Percentiles rank a stretch among this genome's conserved stretches.
These are phyloP conservation scores for Hypoxylon lenormandii DNA, from an alignment of 495 filamentous ascomycete species.

Conservation along the genomic window DNA sequence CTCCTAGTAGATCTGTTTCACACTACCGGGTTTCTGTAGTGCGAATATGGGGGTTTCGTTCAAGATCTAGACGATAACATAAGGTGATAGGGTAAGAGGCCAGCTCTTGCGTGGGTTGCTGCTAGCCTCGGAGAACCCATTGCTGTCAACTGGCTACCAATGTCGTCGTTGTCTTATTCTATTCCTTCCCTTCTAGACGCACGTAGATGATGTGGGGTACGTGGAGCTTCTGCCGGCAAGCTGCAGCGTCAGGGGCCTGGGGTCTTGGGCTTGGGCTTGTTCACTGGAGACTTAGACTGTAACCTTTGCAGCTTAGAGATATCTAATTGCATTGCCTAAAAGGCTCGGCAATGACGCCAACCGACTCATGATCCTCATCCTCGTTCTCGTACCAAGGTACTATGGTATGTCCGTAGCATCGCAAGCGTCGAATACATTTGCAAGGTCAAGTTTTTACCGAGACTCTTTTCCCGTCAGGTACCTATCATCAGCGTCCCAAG, in stretches of 20 bases:
- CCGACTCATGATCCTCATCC: not conserved
- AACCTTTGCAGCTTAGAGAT: not conserved
- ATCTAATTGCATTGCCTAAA: constrained; percentile 20
- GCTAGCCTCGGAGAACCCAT: not conserved
- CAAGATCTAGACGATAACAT: constrained; percentile 7
- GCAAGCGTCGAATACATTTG: not conserved
- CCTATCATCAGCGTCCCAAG: constrained; percentile 20
- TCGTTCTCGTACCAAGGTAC: not conserved
- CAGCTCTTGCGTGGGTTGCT: not conserved
- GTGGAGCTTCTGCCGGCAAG: constrained; percentile 33
- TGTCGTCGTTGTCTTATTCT: constrained; percentile 3
- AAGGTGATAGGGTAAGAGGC: not conserved
- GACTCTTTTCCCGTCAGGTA: not conserved
- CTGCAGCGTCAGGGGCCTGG: constrained; percentile 19
- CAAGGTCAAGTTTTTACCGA: not conserved
- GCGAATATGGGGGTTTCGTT: not conserved
- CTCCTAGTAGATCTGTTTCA: constrained; percentile 15
- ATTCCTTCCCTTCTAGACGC: constrained; percentile 3
- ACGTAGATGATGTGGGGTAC: constrained; percentile 23
- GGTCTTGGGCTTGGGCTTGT: constrained; percentile 6
- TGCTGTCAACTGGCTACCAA: constrained; percentile 1
- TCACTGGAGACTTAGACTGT: too few relatives aligned
- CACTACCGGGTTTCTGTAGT: not conserved
- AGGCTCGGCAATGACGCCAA: constrained; percentile 12
- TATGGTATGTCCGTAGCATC: constrained; percentile 4